Base-by-base conservation (phyloP, 2,329 filamentous ascomycete genomes). In the Teratosphaeria pseudoeucalypti region DNA sequence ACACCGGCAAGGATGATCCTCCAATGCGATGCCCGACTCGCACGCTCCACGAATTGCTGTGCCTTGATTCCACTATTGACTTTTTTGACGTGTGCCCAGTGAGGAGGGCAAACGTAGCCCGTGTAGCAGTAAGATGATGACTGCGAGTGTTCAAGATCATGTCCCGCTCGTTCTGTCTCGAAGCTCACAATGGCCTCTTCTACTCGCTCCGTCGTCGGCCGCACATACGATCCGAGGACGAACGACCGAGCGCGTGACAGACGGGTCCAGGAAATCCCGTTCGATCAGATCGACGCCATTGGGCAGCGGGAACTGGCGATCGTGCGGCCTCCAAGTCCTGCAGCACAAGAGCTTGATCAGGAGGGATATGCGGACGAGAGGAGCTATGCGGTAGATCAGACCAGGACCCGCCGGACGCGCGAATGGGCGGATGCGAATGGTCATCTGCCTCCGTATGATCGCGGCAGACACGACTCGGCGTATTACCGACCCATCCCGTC, bases 211-310 rank as follows among this genome's bases (percentile, higher is more conserved):
- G 19, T 60, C n/a, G 58, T 62, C 11, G 61, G 61, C 34, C 54
- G 57, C 26, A 59, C 47, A 16, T 62, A 62, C 59, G 54, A 62
- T 37, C 56, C 58, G n/a, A 34, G 59, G 27, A 57, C 56, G 16
- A 52, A 54, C 16, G 34, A 60, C 14, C 34, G 57, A 29, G 43
- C 58, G 10, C 52, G 55, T 2, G 61, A 63, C 43, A 52, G 56
- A 27, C 43, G 56, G 34, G 56, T 63, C 16, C 60, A 62, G 43
- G 62, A 64, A 54, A 53, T 64, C n/a, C 58, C 62, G 2, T 62
- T 55, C 54, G 62, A 64, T 9, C 54, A 62, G 10, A 6, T 64
- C 27, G 55, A 58, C 14, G 34, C 57, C 27, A 53, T 64, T 1
- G 54, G 58, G 34, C 59, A 60, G 32, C 55, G 58, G 23, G 61